These are phyloP conservation scores for Trichoderma parareesei DNA, from an alignment of 495 filamentous ascomycete species.

Conservation along the genomic window DNA sequence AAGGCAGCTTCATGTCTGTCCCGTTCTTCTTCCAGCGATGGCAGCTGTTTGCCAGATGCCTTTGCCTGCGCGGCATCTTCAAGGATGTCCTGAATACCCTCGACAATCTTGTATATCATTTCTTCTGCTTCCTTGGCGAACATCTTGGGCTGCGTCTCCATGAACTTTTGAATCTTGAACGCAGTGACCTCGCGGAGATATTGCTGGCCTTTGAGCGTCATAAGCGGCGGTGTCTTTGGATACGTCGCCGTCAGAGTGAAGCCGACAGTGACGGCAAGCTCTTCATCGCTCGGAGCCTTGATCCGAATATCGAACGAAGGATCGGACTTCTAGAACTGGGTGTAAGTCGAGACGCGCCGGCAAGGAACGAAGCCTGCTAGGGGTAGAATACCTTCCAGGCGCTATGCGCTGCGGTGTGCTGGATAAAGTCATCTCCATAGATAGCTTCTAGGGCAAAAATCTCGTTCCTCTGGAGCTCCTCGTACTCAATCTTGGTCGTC, in stretches of 20 bases:
- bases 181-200: slow-evolving; percentile 55
- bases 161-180: slow-evolving; percentile 59
- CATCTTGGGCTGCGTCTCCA: slow-evolving; percentile 60
- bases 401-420: slow-evolving; percentile 59
- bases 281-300: slow-evolving; percentile 60
- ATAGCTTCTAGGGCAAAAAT: slow-evolving; percentile 81
- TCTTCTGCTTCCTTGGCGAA: slow-evolving; percentile 50
- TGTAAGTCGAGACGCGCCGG: slow-evolving; percentile 14
- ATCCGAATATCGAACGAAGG: slow-evolving; percentile 72
- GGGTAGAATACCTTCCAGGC: slow-evolving; percentile 70
- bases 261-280: slow-evolving; percentile 51
- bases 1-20: slow-evolving; percentile 52
- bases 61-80: slow-evolving; percentile 75
- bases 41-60: slow-evolving; percentile 62
- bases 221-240: slow-evolving; percentile 72
- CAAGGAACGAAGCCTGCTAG: slow-evolving; percentile 3
- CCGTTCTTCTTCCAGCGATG: slow-evolving; percentile 84
- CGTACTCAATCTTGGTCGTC: slow-evolving; percentile 55
- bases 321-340: slow-evolving; percentile 56
- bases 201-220: slow-evolving; percentile 57
- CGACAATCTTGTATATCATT: slow-evolving; percentile 85
- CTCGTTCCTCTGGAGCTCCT: slow-evolving; percentile 79
- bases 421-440: slow-evolving; percentile 82
- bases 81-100: slow-evolving; percentile 75
- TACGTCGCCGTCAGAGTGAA: slow-evolving; percentile 86